phyloP scores from a whole-genome alignment of 352 stramenopile genomes.

The Phytophthora hibernalis region DNA sequence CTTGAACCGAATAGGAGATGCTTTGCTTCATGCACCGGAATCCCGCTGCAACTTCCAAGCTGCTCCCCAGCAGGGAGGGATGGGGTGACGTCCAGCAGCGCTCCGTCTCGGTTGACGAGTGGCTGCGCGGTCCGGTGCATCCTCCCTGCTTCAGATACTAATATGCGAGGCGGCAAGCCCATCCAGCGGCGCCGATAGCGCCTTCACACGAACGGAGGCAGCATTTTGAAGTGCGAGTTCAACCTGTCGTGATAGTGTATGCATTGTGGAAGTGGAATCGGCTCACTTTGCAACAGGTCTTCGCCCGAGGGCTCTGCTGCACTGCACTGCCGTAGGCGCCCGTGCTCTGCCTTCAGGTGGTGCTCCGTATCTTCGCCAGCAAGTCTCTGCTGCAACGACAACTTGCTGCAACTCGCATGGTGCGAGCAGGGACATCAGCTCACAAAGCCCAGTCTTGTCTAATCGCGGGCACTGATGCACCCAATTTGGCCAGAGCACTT shows the following conservation, averaged over 20 bases:
- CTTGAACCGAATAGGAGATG: background rate
- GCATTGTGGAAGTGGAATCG: background rate
- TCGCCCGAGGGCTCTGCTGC: background rate
- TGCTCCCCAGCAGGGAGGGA: background rate
- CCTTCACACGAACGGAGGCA: background rate
- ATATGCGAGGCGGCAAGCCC: conserved; percentile 11
- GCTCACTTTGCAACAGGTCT: background rate
- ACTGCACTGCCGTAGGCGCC: background rate
- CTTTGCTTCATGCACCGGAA: background rate
- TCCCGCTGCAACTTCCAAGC: background rate
- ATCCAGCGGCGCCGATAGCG: conserved; percentile 5
- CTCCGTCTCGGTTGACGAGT: conserved; percentile 13
- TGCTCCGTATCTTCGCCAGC: conserved; percentile 23
- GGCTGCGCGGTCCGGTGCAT: conserved; percentile 1
- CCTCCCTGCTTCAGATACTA: conserved; percentile 7
- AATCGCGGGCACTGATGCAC: conserved; percentile 2
- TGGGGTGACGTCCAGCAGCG: background rate
- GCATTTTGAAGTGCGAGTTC: background rate
- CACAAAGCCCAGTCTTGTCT: background rate
- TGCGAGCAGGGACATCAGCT: conserved; percentile 22
- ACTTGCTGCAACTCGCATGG: conserved; percentile 1
- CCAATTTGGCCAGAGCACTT: conserved; percentile 2
- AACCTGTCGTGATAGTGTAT: background rate
- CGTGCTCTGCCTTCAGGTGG: conserved; percentile 9
- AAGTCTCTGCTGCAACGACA: conserved; percentile 11